Conservation (phyloP, 805 yeast genomes). For the Yamadazyma phyllophila region DNA sequence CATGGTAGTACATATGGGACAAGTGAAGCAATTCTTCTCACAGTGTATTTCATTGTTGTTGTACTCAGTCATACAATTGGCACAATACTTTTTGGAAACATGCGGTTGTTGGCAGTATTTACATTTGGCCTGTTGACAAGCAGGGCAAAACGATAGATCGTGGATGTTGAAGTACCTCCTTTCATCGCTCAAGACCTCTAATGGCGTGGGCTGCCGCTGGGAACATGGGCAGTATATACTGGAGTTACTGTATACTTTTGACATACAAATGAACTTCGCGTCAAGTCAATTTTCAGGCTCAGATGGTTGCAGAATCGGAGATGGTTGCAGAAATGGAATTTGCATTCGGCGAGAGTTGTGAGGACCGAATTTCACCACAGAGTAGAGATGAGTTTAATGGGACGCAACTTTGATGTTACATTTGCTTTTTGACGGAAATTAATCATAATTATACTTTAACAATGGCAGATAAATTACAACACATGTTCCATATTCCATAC, state of each 20-base stretch:
- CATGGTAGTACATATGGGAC: slow-evolving; percentile 34
- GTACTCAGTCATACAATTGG: slow-evolving; percentile 37
- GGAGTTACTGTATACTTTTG: slow-evolving; percentile 23
- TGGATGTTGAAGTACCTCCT: slow-evolving; percentile 6
- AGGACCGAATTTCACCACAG: too few relatives aligned
- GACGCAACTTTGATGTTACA: too few relatives aligned
- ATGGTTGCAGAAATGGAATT: not conserved
- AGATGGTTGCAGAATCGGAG: not conserved
- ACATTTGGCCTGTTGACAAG: slow-evolving; percentile 32
- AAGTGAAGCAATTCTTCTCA: slow-evolving; percentile 38
- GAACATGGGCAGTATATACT: slow-evolving; percentile 19
- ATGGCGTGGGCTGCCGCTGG: not conserved
- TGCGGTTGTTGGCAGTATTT: slow-evolving; percentile 23
- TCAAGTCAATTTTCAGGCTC: not conserved
- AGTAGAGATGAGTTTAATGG: too few relatives aligned
- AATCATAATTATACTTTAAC: too few relatives aligned
- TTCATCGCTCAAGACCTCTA: not conserved
- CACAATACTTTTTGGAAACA: slow-evolving; percentile 32
- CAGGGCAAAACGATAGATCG: slow-evolving; percentile 35
- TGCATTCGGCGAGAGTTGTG: not conserved
- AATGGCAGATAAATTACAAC: too few relatives aligned
- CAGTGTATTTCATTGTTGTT: slow-evolving; percentile 22
- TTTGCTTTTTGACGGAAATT: too few relatives aligned
- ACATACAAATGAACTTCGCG: slow-evolving; percentile 15
- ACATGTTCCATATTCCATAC: too few relatives aligned